A percentile compares a stretch with the other conserved stretches of the same genome.
Conservation (phyloP, 768 basidiomycete genomes). For the Suillus brevipes region DNA sequence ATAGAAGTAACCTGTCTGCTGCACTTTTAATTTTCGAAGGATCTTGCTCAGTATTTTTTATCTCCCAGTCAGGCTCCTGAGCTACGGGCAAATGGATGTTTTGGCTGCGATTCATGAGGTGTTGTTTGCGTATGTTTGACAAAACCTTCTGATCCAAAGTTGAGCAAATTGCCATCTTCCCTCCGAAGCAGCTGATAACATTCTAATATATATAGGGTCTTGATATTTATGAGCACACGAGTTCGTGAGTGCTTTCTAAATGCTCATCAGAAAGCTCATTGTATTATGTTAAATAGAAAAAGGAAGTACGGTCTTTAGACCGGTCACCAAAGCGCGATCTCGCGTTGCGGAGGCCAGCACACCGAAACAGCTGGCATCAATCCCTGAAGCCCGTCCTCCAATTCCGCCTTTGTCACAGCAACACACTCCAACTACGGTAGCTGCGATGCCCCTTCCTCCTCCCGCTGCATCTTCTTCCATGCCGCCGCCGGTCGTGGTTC, state of each 20-base stretch:
- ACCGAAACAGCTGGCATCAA: conserved; percentile 16
- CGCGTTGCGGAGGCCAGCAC: conserved; percentile 35
- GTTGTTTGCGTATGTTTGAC: conserved; percentile 24
- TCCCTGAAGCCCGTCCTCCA: conserved; percentile 10
- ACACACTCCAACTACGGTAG: background rate
- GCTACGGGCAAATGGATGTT: conserved; percentile 53
- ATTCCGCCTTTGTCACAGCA: background rate
- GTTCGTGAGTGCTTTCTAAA: conserved; percentile 54
- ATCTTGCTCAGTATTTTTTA: conserved; percentile 44
- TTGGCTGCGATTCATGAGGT: conserved; percentile 29
- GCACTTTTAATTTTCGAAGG: conserved; percentile 43
- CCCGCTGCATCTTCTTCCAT: background rate
- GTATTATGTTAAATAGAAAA: conserved; percentile 53
- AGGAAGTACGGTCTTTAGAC: conserved; percentile 67
- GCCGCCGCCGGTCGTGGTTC: conserved; percentile 9
- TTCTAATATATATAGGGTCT: background rate
- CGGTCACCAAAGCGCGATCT: conserved; percentile 57
- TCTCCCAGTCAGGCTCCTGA: conserved; percentile 60
- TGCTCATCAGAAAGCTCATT: conserved; percentile 1
- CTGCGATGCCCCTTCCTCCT: background rate
- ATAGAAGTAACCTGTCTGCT: conserved; percentile 52
- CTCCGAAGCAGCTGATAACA: background rate
- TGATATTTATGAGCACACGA: conserved; percentile 41
- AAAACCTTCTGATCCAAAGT: conserved; percentile 6
- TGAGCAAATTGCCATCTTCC: conserved; percentile 3